Evolutionary conservation across 2,329 filamentous ascomycete genomes (phyloP).

Genomic region (Colletotrichum lentis): DNA sequence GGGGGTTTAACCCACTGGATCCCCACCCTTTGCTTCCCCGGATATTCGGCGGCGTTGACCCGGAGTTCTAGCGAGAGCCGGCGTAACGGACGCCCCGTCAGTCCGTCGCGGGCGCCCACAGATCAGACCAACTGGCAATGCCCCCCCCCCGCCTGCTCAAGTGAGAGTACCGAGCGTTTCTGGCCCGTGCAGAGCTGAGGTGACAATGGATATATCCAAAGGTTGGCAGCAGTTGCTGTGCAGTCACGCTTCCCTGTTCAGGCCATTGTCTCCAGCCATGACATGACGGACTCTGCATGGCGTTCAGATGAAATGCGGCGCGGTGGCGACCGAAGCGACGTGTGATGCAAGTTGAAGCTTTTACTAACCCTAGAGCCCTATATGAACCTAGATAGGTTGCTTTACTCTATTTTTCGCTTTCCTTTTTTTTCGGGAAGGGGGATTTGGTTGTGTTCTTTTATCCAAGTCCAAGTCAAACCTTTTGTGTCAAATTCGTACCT

Average conservation of each 20-base stretch:
- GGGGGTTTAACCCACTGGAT: neutral
- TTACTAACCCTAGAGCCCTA: too few relatives aligned
- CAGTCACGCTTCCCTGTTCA: slow-evolving; percentile 19
- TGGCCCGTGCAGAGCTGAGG: too few relatives aligned
- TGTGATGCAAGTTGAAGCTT: neutral
- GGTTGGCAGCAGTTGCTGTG: slow-evolving; percentile 10
- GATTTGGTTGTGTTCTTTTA: too few relatives aligned
- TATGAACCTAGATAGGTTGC: too few relatives aligned
- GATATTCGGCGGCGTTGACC: slow-evolving; percentile 28
- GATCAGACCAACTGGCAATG: too few relatives aligned
- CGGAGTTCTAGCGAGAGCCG: slow-evolving; percentile 35
- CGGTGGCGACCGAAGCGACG: neutral
- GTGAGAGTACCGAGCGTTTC: too few relatives aligned
- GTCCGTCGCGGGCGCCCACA: neutral
- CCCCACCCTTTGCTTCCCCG: neutral
- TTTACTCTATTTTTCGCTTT: neutral
- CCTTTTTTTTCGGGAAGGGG: neutral
- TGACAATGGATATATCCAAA: too few relatives aligned
- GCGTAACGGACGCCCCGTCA: slow-evolving; percentile 9
- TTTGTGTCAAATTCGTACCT: neutral
- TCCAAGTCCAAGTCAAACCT: neutral
- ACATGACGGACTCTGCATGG: slow-evolving; percentile 7
- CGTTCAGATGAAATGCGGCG: slow-evolving; percentile 11
- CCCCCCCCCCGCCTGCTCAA: too few relatives aligned
- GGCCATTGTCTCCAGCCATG: slow-evolving; percentile 7